A percentile compares a stretch with the other conserved stretches of the same genome.
phyloP scores from a whole-genome alignment of 805 yeast species.

The Spathaspora gorwiae region DNA sequence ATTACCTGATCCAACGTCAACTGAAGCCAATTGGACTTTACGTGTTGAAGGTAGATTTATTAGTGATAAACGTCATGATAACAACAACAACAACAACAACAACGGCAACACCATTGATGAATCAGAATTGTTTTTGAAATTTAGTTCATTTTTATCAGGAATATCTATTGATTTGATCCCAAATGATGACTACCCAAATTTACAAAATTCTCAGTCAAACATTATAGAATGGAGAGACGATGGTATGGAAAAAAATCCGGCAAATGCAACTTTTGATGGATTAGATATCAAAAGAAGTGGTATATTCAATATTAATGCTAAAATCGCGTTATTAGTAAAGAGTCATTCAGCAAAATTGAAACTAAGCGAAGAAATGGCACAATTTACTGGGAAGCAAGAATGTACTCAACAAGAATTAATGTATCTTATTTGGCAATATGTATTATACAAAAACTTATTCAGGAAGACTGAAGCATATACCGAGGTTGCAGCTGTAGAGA shows the following conservation, averaged over 20 bases:
- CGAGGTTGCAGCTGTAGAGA: conserved; percentile 37
- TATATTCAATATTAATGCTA: conserved; percentile 47
- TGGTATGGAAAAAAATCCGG: conserved; percentile 12
- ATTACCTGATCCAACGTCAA: conserved; percentile 11
- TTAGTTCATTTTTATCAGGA: conserved; percentile 77
- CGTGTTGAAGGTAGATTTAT: conserved; percentile 83
- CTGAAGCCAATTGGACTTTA: conserved; percentile 71
- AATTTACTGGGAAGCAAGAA: conserved; percentile 69
- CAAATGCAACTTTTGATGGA: conserved; percentile 61
- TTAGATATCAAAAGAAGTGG: conserved; percentile 84
- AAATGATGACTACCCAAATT: conserved; percentile 34
- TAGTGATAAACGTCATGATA: conserved; percentile 28
- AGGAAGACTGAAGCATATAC: conserved; percentile 24
- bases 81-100: neutral
- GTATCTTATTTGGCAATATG: conserved; percentile 75
- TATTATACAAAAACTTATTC: conserved; percentile 58
- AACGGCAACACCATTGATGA: conserved; percentile 7
- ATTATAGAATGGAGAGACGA: conserved; percentile 91
- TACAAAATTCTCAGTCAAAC: conserved; percentile 28
- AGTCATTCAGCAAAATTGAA: conserved; percentile 57
- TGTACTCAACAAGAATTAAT: conserved; percentile 84
- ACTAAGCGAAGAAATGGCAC: conserved; percentile 60
- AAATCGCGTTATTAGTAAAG: conserved; percentile 70
- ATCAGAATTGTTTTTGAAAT: conserved; percentile 37
- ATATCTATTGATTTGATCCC: conserved; percentile 71